phyloP scores from a whole-genome alignment of 345 rosid genomes.

The Crucihimalaya himalaica region DNA sequence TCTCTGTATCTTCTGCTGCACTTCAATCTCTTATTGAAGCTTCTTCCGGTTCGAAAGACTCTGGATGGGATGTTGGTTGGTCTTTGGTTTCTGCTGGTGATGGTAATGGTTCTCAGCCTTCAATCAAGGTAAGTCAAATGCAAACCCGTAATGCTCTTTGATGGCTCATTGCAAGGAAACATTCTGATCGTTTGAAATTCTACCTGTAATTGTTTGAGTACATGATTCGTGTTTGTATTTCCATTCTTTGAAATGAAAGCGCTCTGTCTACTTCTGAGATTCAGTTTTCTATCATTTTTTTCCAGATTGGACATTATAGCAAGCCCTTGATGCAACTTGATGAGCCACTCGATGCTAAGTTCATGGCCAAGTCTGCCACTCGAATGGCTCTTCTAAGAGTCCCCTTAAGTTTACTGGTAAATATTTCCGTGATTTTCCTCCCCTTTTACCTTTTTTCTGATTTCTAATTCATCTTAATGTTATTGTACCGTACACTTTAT shows the following conservation, averaged over 20 bases:
- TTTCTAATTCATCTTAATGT: slow-evolving; percentile 2
- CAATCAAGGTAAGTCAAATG: slow-evolving; percentile 37
- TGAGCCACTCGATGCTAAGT: slow-evolving; percentile 52
- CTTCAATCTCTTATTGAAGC: slow-evolving; percentile 74
- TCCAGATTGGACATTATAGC: slow-evolving; percentile 46
- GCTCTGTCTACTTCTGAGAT: neutral
- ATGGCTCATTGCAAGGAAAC: neutral
- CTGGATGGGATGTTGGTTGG: slow-evolving; percentile 98
- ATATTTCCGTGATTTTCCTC: slow-evolving; percentile 14
- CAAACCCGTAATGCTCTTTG: slow-evolving; percentile 38
- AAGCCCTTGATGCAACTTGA: slow-evolving; percentile 40
- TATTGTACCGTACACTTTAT: slow-evolving; percentile 5
- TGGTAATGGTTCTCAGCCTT: slow-evolving; percentile 47
- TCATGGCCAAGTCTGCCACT: slow-evolving; percentile 59
- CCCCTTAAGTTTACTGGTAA: slow-evolving; percentile 54
- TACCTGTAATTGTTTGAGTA: slow-evolving; percentile 9
- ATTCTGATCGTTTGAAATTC: slow-evolving; percentile 2
- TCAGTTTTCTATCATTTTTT: slow-evolving; percentile 21
- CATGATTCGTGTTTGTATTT: neutral
- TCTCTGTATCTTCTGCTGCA: slow-evolving; percentile 68
- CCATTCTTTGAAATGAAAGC: neutral
- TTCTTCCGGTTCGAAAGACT: slow-evolving; percentile 65
- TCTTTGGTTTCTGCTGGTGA: slow-evolving; percentile 67
- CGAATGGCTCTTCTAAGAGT: slow-evolving; percentile 86
- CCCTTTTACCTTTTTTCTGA: slow-evolving; percentile 13